Base-by-base conservation (phyloP, 2,329 filamentous ascomycete genomes). In the Talaromyces amestolkiae region DNA sequence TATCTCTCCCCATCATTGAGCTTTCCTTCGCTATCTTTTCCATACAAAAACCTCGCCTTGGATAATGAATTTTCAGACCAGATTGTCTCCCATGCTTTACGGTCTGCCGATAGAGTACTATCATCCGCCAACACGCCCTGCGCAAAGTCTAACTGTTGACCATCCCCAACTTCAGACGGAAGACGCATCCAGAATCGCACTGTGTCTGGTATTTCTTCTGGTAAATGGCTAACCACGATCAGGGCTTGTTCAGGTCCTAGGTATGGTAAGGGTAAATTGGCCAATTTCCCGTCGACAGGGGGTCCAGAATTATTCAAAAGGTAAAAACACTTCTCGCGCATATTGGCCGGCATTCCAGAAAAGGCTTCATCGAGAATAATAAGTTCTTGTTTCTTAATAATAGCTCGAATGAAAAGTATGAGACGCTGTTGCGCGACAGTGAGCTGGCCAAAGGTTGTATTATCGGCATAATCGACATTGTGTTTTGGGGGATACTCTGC, bases 221-320 rank as follows among this genome's bases (percentile, higher is more conserved):
- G 89, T 67, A 94, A 84, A 79, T 99, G 95, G 67, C 92, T 95
- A 66, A 98, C 94, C 69, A 93, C 92, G n/a, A 98, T 85, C 63
- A 99, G 79, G 0, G 93, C 93, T 78, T 98, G 94, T 24, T 86
- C 77, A 4, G 59, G 41, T 13, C 60, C 64, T n/a, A 66, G 39
- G 15, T 66, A 63, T 8, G 64, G 64, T 9, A 66, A 41, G 11
- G 61, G 59, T 17, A 27, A 6, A 15, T 4, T 35, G 24, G 39
- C 47, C 37, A 24, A 43, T 19, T 62, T 19, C 17, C 39, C 39
- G 9, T 22, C 37, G 7, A 35, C 15, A 0, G 49, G 31, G 3
- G 53, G 64, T 13, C 62, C 65, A 39, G 69, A 90, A 27, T 84
- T 77, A 49, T 86, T 87, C 2, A 99, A 85, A 77, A 96, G 97